Percentiles rank a stretch among this genome's conserved stretches.
phyloP scores from a whole-genome alignment of 2,329 filamentous ascomycete genomes.

The Colletotrichum sublineola region DNA sequence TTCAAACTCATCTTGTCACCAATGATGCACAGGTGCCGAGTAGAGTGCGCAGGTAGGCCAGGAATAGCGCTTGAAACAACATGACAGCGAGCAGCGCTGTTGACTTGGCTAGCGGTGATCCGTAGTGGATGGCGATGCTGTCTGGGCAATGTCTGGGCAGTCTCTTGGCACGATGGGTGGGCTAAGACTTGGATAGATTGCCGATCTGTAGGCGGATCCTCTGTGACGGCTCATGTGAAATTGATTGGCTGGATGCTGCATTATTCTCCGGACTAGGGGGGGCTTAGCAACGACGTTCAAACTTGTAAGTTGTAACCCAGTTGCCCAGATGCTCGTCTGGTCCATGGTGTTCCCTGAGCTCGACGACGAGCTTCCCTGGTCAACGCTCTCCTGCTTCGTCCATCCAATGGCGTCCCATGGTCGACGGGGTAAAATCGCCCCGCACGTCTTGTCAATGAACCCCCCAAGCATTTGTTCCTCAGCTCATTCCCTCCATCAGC shows the following conservation, averaged over 20 bases:
- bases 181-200: slow-evolving; percentile 42
- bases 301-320: slow-evolving; percentile 31
- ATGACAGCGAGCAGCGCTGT: slow-evolving; percentile 41
- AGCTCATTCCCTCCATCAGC: slow-evolving; percentile 89
- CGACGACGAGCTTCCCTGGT: slow-evolving; percentile 37
- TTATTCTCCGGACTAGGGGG: slow-evolving; percentile 43
- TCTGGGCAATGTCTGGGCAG: slow-evolving; percentile 42
- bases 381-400: slow-evolving; percentile 7
- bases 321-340: slow-evolving; percentile 11
- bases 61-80: slow-evolving; percentile 44
- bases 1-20: slow-evolving; percentile 40
- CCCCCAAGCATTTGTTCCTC: slow-evolving; percentile 28
- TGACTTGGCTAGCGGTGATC: slow-evolving; percentile 39
- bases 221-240: slow-evolving; percentile 28
- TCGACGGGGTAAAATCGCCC: slow-evolving; percentile 17
- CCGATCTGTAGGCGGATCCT: slow-evolving; percentile 37
- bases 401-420: slow-evolving; percentile 29
- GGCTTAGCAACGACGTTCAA: slow-evolving; percentile 41
- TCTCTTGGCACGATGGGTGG: slow-evolving; percentile 43
- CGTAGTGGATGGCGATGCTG: slow-evolving; percentile 40
- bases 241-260: slow-evolving; percentile 39
- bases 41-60: slow-evolving; percentile 37
- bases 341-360: slow-evolving; percentile 31
- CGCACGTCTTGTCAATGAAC: slow-evolving; percentile 38
- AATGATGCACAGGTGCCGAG: slow-evolving; percentile 35